Percentiles rank a stretch among this genome's conserved stretches.
Evolutionary conservation across 129 eudicot genomes (phyloP).

Genomic region (Heracleum sosnowskyi): DNA sequence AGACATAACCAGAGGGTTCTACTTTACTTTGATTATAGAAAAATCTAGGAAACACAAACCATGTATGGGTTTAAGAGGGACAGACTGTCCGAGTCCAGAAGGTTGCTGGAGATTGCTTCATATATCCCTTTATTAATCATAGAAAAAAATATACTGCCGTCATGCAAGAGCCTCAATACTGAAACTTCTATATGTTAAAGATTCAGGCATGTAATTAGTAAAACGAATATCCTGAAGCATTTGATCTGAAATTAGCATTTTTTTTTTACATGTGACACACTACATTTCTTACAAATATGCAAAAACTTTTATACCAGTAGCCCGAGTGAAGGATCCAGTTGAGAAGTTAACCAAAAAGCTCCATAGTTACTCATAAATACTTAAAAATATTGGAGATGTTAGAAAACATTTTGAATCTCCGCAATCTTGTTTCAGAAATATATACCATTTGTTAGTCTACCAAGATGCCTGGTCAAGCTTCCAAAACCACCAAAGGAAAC

Average conservation of each 20-base stretch:
- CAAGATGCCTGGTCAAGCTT: conserved; percentile 95
- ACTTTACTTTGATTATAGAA: background rate
- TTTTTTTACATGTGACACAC: background rate
- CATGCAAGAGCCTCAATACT: background rate
- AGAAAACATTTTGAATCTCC: background rate
- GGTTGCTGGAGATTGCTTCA: conserved; percentile 55
- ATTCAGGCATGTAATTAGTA: background rate
- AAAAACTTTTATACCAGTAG: background rate
- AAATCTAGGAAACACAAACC: conserved; percentile 40
- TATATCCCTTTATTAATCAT: conserved; percentile 48
- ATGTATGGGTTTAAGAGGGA: conserved; percentile 83
- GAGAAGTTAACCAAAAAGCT: background rate
- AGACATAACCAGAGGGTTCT: background rate
- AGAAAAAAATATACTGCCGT: conserved; percentile 2
- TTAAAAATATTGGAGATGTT: background rate
- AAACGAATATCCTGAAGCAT: background rate
- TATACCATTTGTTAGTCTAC: conserved; percentile 74
- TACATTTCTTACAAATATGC: background rate
- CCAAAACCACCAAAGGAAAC: conserved; percentile 99
- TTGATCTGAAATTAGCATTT: background rate
- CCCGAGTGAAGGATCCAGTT: background rate
- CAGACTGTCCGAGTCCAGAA: conserved; percentile 62
- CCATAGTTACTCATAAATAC: background rate
- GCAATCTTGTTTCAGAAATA: background rate
- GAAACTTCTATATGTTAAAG: background rate